A percentile compares a stretch with the other conserved stretches of the same genome.
phyloP scores from a whole-genome alignment of 2,329 filamentous ascomycete genomes.

The Exophiala oligosperma region DNA sequence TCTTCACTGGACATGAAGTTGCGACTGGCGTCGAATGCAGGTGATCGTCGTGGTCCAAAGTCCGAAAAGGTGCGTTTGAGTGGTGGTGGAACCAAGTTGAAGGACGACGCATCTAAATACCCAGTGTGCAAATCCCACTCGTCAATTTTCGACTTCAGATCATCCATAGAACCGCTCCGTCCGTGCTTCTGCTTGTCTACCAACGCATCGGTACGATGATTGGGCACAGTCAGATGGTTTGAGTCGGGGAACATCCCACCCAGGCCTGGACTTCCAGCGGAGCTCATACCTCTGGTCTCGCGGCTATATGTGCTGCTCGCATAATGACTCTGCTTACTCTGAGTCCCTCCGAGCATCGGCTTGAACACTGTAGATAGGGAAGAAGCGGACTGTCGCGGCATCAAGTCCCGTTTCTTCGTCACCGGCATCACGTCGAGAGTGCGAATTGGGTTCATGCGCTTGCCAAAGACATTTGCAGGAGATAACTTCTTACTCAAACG shows the following conservation, averaged over 20 bases:
- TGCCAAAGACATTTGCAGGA: background rate
- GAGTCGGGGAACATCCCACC: background rate
- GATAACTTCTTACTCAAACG: background rate
- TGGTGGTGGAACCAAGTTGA: background rate
- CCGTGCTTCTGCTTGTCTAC: background rate
- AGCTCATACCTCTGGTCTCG: conserved; percentile 21
- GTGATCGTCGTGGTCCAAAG: conserved; percentile 3
- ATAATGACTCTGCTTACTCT: conserved; percentile 6
- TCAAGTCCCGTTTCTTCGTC: background rate
- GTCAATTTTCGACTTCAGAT: conserved; percentile 21
- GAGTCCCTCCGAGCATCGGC: conserved; percentile 8
- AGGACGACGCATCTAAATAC: conserved; percentile 3
- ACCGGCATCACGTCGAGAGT: conserved; percentile 6
- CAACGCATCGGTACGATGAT: background rate
- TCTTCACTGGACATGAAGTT: background rate
- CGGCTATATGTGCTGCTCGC: conserved; percentile 27
- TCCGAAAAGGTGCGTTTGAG: conserved; percentile 20
- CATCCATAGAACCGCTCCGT: conserved; percentile 9
- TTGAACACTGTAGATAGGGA: conserved; percentile 20
- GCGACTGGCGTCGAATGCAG: background rate
- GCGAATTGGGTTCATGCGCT: background rate
- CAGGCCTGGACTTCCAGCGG: conserved; percentile 5
- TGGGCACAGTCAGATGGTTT: background rate
- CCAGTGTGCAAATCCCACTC: conserved; percentile 21
- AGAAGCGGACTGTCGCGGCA: conserved; percentile 12